Base-by-base conservation (phyloP, 2,329 filamentous ascomycete species). In the Grosmannia penicillata region DNA sequence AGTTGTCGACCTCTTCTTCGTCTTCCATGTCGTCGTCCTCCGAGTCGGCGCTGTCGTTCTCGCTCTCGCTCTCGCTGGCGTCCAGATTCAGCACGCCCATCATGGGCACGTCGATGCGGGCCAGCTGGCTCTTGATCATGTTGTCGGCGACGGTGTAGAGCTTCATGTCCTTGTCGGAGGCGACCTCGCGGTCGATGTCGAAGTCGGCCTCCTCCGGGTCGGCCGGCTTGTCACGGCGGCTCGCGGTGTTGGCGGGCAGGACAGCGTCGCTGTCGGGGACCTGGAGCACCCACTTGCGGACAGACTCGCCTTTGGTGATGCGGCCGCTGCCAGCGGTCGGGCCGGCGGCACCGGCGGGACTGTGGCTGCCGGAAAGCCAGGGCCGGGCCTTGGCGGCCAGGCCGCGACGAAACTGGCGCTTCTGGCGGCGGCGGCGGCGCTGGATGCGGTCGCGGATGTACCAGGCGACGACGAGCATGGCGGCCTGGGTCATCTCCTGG, bases 401-500 rank as follows among this genome's bases (percentile, higher is more conserved):
- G 11, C 58, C 61, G 8, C 54, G 52, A 37, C 55, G 54, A 47
- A 67, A 67, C 15, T 51, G 49, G 15, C 58, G 55, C 53, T 59
- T 63, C 48, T 60, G 53, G 37, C 57, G 52, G 46, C 53, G 55
- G 31, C 62, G 55, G 22, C 62, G 55, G 24, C 63, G 56, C 42
- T 58, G 53, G 45, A 66, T 63, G 24, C 62, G 60, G 46, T 66
- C 63, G 31, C 63, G 58, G 31, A 65, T 58, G 45, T 67, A 66
- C 63, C 63, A 67, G 11, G 63, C 63, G 24, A 67, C 61, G 4
- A 66, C 59, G 18, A 67, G 49, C 59, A 65, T 66, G 41, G 63
- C 61, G 1, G 63, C 63, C 45, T 64, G 62, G 53, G 60, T 63
- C 56, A 62, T 62, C 43, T 66, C 63, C 49, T 65, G 62, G 45